phyloP scores from a whole-genome alignment of 73 alveolate species.

The Strombidium stylifer region DNA sequence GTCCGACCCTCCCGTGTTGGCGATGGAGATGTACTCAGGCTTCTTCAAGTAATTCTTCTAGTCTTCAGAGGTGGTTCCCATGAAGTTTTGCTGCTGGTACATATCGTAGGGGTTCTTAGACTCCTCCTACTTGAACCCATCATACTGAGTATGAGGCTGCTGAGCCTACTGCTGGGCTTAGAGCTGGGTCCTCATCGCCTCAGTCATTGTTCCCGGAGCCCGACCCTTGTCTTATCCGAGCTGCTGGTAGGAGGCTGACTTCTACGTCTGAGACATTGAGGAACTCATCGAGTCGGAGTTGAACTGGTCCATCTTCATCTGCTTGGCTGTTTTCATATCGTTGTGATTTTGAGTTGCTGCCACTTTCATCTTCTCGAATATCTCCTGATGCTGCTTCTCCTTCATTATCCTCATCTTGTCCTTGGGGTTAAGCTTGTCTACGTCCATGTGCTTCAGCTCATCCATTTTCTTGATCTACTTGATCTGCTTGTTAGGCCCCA shows the following conservation, averaged over 20 bases:
- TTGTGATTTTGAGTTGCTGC: conserved; percentile 41
- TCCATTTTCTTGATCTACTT: not conserved
- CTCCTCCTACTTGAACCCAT: conserved; percentile 3
- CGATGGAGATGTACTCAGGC: conserved; percentile 30
- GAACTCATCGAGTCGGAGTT: conserved; percentile 7
- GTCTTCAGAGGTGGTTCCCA: not conserved
- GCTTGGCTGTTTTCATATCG: conserved; percentile 23
- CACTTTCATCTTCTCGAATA: conserved; percentile 23
- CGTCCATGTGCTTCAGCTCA: conserved; percentile 2
- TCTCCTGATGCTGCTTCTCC: conserved; percentile 36
- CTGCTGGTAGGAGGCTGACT: not conserved
- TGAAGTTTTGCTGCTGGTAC: too few species aligned
- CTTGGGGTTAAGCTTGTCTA: conserved; percentile 46
- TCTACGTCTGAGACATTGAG: not conserved
- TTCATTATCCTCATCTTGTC: conserved; percentile 44
- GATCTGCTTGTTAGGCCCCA: not conserved
- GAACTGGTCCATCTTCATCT: conserved; percentile 8
- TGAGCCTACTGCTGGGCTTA: conserved; percentile 14
- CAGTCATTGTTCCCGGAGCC: not conserved
- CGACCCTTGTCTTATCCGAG: not conserved
- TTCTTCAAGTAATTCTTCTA: conserved; percentile 25
- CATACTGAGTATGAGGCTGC: conserved; percentile 4
- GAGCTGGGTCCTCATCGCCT: conserved; percentile 12
- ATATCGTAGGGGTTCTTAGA: conserved; percentile 10
- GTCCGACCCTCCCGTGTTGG: too few species aligned